phyloP scores from a whole-genome alignment of 2,329 filamentous ascomycete species.

The Mycogone perniciosa region DNA sequence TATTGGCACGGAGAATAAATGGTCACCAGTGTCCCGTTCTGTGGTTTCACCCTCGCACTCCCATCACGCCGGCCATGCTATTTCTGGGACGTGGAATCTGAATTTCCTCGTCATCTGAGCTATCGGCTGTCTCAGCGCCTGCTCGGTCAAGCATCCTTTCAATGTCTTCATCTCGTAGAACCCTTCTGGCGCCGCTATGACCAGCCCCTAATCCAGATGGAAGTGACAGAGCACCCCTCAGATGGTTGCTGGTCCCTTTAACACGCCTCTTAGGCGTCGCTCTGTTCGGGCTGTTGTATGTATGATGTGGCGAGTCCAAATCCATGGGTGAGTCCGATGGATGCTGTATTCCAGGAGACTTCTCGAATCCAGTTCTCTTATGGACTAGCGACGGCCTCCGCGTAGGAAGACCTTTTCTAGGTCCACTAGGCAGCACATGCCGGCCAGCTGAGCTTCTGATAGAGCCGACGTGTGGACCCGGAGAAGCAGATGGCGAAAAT shows the following conservation, averaged over 20 bases:
- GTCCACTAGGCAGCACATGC: constrained; percentile 40
- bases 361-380: constrained; percentile 45
- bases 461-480: constrained; percentile 21
- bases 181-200: constrained; percentile 31
- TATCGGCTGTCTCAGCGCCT: constrained; percentile 43
- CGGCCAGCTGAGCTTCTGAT: constrained; percentile 18
- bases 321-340: constrained; percentile 43
- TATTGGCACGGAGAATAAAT: neutral
- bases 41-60: constrained; percentile 11
- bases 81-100: constrained; percentile 35
- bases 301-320: constrained; percentile 30
- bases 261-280: constrained; percentile 39
- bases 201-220: constrained; percentile 41
- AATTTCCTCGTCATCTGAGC: constrained; percentile 54
- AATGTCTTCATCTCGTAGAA: constrained; percentile 49
- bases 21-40: neutral
- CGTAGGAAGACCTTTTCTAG: constrained; percentile 47
- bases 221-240: constrained; percentile 40
- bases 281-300: constrained; percentile 20
- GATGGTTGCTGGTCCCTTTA: constrained; percentile 32
- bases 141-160: constrained; percentile 52
- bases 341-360: constrained; percentile 33
- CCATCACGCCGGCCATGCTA: constrained; percentile 26
- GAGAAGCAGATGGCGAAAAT: constrained; percentile 40
- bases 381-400: constrained; percentile 36